These are phyloP conservation scores for Penicillium sp. DNA, from an alignment of 2,329 filamentous ascomycete genomes.

Conservation along the genomic window DNA sequence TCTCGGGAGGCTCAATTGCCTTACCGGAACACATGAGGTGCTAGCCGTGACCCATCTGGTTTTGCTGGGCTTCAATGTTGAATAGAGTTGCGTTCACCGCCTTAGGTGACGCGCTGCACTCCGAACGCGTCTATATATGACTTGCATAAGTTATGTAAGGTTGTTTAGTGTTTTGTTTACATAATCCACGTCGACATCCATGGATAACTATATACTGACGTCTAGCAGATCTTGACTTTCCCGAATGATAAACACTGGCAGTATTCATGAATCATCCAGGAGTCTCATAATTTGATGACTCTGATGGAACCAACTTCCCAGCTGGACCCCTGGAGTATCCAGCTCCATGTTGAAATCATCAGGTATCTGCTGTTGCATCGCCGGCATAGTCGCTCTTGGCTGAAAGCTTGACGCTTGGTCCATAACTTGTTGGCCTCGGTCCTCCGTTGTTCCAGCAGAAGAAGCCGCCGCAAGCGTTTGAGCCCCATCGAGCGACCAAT, in stretches of 20 bases:
- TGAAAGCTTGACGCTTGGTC: not conserved
- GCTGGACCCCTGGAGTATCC: not conserved
- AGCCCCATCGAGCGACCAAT: not conserved
- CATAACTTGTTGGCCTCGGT: not conserved
- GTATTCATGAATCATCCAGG: not conserved
- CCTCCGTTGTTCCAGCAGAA: not conserved
- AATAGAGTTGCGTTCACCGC: too few relatives aligned
- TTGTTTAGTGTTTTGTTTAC: too few relatives aligned
- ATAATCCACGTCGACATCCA: too few relatives aligned
- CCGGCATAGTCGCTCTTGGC: not conserved
- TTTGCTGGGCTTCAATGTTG: too few relatives aligned
- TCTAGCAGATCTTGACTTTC: too few relatives aligned
- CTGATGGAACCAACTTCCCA: not conserved
- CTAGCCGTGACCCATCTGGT: too few relatives aligned
- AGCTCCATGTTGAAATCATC: not conserved
- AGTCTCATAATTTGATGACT: not conserved
- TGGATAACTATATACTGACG: too few relatives aligned
- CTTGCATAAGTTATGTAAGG: too few relatives aligned
- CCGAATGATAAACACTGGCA: too few relatives aligned
- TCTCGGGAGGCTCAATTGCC: not conserved
- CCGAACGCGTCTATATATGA: too few relatives aligned
- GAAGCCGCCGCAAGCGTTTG: not conserved
- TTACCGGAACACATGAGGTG: not conserved
- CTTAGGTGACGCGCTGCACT: too few relatives aligned
- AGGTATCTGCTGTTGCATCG: not conserved